phyloP scores from a whole-genome alignment of 345 rosid genomes.

The Sonneratia alba region DNA sequence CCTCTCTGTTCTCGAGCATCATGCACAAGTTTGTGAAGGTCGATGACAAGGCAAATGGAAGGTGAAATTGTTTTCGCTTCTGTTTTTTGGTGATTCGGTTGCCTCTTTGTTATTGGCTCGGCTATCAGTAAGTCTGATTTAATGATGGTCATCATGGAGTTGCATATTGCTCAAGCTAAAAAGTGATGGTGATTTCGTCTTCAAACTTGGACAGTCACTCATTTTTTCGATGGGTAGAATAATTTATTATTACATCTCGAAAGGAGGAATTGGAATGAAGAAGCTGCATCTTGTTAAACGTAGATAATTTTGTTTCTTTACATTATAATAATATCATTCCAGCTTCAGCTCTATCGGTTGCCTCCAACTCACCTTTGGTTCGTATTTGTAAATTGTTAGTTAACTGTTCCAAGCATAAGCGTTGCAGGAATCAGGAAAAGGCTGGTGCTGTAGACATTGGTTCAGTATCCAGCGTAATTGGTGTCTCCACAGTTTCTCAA shows the following conservation, averaged over 20 bases:
- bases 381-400: not conserved
- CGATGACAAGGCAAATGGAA: slow-evolving; percentile 27
- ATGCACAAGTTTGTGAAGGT: slow-evolving; percentile 81
- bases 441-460: slow-evolving; percentile 14
- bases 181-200: not conserved
- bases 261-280: not conserved
- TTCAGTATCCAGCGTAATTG: slow-evolving; percentile 17
- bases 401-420: not conserved
- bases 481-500: slow-evolving; percentile 11
- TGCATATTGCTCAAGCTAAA: not conserved
- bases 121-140: not conserved
- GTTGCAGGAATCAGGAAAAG: slow-evolving; percentile 32
- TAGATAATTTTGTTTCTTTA: not conserved
- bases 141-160: not conserved
- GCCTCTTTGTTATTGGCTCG: not conserved
- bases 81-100: not conserved
- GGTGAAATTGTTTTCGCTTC: slow-evolving; percentile 22
- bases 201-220: not conserved
- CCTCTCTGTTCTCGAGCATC: slow-evolving; percentile 68
- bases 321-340: no score
- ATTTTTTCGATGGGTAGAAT: no score
- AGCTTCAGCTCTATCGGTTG: not conserved
- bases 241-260: no score
- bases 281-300: not conserved
- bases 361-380: not conserved